phyloP scores from a whole-genome alignment of 805 yeast genomes.

The Starmerella etchellsii region DNA sequence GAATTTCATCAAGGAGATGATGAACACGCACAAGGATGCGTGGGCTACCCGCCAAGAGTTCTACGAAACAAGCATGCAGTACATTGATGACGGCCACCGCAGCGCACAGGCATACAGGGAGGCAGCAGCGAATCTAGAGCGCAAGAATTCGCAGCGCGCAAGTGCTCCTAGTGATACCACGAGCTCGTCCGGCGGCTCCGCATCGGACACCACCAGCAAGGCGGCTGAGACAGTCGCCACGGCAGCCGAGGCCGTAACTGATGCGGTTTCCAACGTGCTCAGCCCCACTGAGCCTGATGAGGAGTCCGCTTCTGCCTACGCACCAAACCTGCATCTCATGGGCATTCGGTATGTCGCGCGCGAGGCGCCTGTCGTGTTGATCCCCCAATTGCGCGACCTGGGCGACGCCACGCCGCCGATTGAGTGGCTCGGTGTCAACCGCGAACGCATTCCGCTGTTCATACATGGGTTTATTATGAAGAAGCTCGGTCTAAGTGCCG shows the following conservation, averaged over 20 bases:
- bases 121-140: constrained; percentile 9
- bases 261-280: background rate
- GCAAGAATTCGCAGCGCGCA: background rate
- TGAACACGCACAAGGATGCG: constrained; percentile 50
- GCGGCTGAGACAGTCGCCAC: too few relatives aligned
- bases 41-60: constrained; percentile 14
- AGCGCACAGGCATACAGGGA: constrained; percentile 10
- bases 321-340: background rate
- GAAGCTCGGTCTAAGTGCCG: constrained; percentile 58
- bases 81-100: background rate
- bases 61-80: constrained; percentile 2
- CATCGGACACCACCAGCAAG: background rate
- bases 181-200: background rate
- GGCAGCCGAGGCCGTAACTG: too few relatives aligned
- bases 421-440: constrained; percentile 94
- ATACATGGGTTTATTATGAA: constrained; percentile 72
- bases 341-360: constrained; percentile 41
- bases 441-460: constrained; percentile 71
- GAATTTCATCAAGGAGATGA: constrained; percentile 82
- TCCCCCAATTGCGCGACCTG: constrained; percentile 78
- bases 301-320: background rate
- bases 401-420: constrained; percentile 97
- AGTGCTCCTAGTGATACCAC: background rate
- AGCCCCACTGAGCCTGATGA: background rate
- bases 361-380: constrained; percentile 67